Percentiles rank a stretch among this genome's conserved stretches.
phyloP scores from a whole-genome alignment of 2,329 filamentous ascomycete species.

The Ceratocystis cubensis region DNA sequence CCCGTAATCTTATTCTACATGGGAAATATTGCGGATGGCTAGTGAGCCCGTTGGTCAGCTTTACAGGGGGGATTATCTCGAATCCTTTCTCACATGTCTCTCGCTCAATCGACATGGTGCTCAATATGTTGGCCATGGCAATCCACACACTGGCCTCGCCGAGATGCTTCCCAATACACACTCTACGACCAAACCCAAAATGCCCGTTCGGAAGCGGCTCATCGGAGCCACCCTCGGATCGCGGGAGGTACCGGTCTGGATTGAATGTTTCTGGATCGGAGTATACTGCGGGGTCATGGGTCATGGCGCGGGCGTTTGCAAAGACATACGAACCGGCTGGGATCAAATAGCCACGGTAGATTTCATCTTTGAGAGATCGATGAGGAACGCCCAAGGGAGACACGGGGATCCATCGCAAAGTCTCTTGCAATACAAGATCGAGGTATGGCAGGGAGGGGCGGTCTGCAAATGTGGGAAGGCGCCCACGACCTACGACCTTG shows the following conservation, averaged over 20 bases:
- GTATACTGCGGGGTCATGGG: conserved; percentile 32
- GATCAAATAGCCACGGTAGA: conserved; percentile 45
- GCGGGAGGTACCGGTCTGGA: conserved; percentile 33
- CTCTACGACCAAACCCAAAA: conserved; percentile 42
- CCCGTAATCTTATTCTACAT: conserved; percentile 23
- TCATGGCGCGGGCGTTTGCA: conserved; percentile 36
- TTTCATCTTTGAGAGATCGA: conserved; percentile 40
- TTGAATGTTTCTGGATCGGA: conserved; percentile 33
- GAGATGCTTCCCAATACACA: conserved; percentile 39
- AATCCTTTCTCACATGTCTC: conserved; percentile 27
- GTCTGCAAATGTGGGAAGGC: conserved; percentile 38
- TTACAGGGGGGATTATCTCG: conserved; percentile 27
- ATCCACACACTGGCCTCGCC: conserved; percentile 36
- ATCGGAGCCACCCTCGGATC: conserved; percentile 30
- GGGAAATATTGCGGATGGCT: conserved; percentile 25
- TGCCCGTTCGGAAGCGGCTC: conserved; percentile 37
- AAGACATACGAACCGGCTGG: conserved; percentile 39
- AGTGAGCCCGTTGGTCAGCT: conserved; percentile 25
- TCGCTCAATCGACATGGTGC: conserved; percentile 25
- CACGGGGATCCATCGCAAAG: conserved; percentile 34
- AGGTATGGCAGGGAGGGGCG: conserved; percentile 33
- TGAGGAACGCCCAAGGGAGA: conserved; percentile 43
- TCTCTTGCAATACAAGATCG: conserved; percentile 36
- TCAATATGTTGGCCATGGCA: conserved; percentile 31
- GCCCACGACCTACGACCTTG: conserved; percentile 29